Percentiles rank a stretch among this genome's conserved stretches.
These are phyloP conservation scores for Tricholomella constricta DNA, from an alignment of 768 basidiomycete genomes.

Conservation along the genomic window DNA sequence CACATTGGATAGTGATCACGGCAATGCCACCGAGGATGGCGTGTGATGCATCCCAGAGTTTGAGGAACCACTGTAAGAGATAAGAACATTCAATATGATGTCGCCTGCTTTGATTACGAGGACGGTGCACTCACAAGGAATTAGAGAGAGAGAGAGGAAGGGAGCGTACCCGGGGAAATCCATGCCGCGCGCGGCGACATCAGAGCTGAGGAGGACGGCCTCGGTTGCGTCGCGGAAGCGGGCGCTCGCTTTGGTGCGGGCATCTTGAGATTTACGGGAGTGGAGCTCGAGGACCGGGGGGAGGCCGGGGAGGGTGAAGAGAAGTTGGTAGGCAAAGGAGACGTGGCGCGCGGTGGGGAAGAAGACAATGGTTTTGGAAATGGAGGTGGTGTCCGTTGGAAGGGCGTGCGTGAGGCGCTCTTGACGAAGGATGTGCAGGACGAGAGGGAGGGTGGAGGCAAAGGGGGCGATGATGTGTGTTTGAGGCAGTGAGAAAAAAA, in stretches of 20 bases:
- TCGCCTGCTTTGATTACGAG: slow-evolving; percentile 3
- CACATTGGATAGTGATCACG: slow-evolving; percentile 89
- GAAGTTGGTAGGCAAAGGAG: slow-evolving; percentile 38
- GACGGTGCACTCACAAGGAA: slow-evolving; percentile 63
- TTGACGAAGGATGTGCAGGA: slow-evolving; percentile 39
- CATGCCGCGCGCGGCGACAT: slow-evolving; percentile 66
- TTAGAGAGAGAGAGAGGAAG: background rate
- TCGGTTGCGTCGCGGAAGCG: slow-evolving; percentile 46
- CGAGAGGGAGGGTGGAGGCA: slow-evolving; percentile 41
- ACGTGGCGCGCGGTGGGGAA: slow-evolving; percentile 67
- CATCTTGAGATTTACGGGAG: slow-evolving; percentile 52
- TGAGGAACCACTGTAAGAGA: slow-evolving; percentile 81
- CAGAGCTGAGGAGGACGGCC: slow-evolving; percentile 52
- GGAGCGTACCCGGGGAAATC: slow-evolving; percentile 58
- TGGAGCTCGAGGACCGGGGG: slow-evolving; percentile 57
- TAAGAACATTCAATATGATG: slow-evolving; percentile 19
- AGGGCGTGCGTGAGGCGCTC: slow-evolving; percentile 31
- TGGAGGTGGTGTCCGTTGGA: slow-evolving; percentile 33
- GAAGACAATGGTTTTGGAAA: slow-evolving; percentile 50
- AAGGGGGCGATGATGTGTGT: slow-evolving; percentile 45
- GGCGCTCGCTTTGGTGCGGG: slow-evolving; percentile 49
- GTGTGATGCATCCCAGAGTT: slow-evolving; percentile 88
- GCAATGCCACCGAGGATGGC: slow-evolving; percentile 93
- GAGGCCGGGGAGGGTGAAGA: slow-evolving; percentile 27
- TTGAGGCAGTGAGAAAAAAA: slow-evolving; percentile 42